A percentile compares a stretch with the other conserved stretches of the same genome.
phyloP scores from a whole-genome alignment of 73 alveolate genomes.

The Tetrahymena malaccensis region DNA sequence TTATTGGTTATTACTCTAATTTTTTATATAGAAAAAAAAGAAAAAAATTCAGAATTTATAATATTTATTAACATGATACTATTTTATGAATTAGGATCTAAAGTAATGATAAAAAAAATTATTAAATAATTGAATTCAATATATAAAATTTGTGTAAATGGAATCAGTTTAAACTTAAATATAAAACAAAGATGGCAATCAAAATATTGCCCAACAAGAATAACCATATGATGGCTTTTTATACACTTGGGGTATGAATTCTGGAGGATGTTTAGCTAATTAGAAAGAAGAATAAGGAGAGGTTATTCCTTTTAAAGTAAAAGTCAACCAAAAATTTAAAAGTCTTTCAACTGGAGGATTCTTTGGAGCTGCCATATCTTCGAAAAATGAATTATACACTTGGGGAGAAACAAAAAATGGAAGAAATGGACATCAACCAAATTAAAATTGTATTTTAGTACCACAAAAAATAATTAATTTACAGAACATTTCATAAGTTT shows the following conservation, averaged over 20 bases:
- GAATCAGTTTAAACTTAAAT: background rate
- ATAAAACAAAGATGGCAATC: background rate
- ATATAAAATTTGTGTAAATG: background rate
- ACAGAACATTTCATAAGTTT: background rate
- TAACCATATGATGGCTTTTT: background rate
- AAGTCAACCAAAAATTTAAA: background rate
- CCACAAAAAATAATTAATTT: background rate
- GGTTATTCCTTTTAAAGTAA: background rate
- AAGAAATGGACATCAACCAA: constrained; percentile 27
- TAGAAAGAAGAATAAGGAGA: background rate
- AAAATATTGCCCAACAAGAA: background rate
- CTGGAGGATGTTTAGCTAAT: constrained; percentile 40
- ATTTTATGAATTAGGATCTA: background rate
- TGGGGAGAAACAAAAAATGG: constrained; percentile 37
- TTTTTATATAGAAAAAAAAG: too few species aligned
- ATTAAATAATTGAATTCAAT: too few species aligned
- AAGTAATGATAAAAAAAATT: too few species aligned
- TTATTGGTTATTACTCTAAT: too few species aligned
- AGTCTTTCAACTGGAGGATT: constrained; percentile 13
- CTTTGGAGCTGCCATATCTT: constrained; percentile 17
- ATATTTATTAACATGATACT: too few species aligned
- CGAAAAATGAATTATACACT: constrained; percentile 5
- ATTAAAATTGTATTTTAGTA: background rate
- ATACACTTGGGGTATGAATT: constrained; percentile 61
- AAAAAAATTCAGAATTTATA: too few species aligned